Evolutionary conservation across 2,329 filamentous ascomycete genomes (phyloP).

Genomic region (Aspergillus costaricaensis): DNA sequence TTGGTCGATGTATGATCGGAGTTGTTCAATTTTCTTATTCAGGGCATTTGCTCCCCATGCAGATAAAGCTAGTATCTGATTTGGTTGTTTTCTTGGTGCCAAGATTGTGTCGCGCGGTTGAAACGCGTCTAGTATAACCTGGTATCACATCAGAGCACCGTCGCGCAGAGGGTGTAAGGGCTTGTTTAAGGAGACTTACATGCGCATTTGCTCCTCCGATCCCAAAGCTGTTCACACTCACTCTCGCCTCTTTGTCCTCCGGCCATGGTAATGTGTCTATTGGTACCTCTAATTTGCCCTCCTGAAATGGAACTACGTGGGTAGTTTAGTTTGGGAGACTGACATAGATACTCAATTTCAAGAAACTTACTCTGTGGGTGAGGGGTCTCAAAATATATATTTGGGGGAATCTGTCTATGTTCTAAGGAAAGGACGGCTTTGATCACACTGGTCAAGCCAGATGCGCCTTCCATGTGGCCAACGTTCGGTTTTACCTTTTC

Average conservation of each 20-base stretch:
- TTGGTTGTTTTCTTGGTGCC: not conserved
- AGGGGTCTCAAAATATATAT: constrained; percentile 23
- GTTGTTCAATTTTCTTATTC: not conserved
- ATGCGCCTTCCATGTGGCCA: constrained; percentile 24
- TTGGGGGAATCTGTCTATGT: constrained; percentile 22
- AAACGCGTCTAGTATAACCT: not conserved
- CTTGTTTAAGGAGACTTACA: not conserved
- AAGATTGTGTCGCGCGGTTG: not conserved
- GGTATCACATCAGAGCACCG: not conserved
- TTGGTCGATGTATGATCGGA: not conserved
- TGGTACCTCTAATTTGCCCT: constrained; percentile 9
- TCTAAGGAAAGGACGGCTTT: constrained; percentile 24
- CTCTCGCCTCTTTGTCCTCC: constrained; percentile 14
- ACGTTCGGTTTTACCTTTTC: constrained; percentile 24
- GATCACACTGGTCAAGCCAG: constrained; percentile 23
- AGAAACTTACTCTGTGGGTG: constrained; percentile 27
- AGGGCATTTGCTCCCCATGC: not conserved
- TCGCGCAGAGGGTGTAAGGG: not conserved
- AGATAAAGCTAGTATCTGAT: constrained; percentile 3
- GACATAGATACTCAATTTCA: not conserved
- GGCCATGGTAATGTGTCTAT: constrained; percentile 23
- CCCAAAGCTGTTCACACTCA: constrained; percentile 33
- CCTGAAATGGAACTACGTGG: not conserved
- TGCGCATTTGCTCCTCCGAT: constrained; percentile 20
- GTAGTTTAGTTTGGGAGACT: not conserved